phyloP scores from a whole-genome alignment of 2,329 filamentous ascomycete species.

The Aspergillus niger region DNA sequence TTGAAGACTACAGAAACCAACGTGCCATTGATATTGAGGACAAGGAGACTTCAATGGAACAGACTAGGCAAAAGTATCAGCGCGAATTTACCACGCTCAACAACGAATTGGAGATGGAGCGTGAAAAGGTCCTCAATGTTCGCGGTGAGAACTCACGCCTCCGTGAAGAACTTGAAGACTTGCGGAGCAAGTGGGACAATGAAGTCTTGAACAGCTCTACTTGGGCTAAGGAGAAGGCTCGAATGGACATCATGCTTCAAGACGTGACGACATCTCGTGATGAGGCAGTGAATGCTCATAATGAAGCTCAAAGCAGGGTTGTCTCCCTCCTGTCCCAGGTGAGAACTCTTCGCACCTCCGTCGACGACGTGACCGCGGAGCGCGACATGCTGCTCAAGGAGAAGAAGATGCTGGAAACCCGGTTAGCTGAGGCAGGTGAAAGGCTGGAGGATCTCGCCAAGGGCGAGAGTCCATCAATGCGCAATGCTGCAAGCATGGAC shows the following conservation, averaged over 20 bases:
- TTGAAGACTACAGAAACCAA: constrained; percentile 95
- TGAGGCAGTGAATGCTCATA: constrained; percentile 89
- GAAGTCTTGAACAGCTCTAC: constrained; percentile 97
- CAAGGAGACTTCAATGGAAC: constrained; percentile 93
- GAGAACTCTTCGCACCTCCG: constrained; percentile 74
- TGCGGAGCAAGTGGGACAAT: constrained; percentile 96
- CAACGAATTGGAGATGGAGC: constrained; percentile 89
- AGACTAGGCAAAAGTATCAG: constrained; percentile 97
- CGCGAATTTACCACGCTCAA: constrained; percentile 85
- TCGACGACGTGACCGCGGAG: constrained; percentile 84
- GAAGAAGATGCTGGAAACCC: constrained; percentile 83
- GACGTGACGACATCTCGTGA: constrained; percentile 90
- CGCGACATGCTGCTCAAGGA: constrained; percentile 82
- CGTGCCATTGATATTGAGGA: constrained; percentile 96
- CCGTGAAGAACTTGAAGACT: constrained; percentile 92
- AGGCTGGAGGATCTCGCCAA: constrained; percentile 84
- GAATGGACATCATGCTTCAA: constrained; percentile 83
- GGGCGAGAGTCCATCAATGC: constrained; percentile 82
- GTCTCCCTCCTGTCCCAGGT: constrained; percentile 89
- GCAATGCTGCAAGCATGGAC: constrained; percentile 85
- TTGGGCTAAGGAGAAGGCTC: constrained; percentile 96
- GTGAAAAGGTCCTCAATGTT: constrained; percentile 83
- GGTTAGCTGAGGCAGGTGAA: constrained; percentile 82
- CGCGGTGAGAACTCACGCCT: constrained; percentile 82
- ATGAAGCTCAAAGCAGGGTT: constrained; percentile 91